Evolutionary conservation across 345 rosid genomes (phyloP).

Genomic region (Erodium maritimum): DNA sequence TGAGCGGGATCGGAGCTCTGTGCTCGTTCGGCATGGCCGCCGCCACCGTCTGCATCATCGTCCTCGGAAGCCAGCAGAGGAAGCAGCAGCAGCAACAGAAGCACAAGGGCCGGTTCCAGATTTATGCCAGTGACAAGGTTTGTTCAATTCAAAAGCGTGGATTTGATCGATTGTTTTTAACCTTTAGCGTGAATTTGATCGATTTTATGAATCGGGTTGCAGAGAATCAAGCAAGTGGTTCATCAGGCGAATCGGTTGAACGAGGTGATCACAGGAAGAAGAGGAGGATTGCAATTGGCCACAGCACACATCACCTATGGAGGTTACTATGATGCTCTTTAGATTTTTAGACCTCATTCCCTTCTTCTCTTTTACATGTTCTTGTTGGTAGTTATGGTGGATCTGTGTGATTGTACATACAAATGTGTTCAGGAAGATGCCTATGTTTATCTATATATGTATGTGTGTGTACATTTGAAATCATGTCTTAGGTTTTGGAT

Average conservation of each 20-base stretch:
- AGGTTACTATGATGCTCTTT: slow-evolving; percentile 55
- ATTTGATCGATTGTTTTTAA: no score
- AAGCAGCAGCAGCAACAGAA: slow-evolving; percentile 29
- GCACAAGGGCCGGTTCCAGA: slow-evolving; percentile 47
- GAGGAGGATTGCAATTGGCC: slow-evolving; percentile 64
- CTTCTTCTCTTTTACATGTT: no score
- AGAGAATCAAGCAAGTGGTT: slow-evolving; percentile 71
- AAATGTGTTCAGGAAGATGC: not conserved
- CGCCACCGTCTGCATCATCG: slow-evolving; percentile 57
- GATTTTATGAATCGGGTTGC: slow-evolving; percentile 5
- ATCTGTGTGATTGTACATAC: slow-evolving; percentile 1
- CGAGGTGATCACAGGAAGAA: slow-evolving; percentile 50
- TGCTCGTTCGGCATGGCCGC: slow-evolving; percentile 92
- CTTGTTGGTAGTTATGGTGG: not conserved
- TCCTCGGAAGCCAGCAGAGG: slow-evolving; percentile 52
- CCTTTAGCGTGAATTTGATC: not conserved
- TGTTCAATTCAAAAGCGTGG: not conserved
- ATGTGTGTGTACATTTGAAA: not conserved
- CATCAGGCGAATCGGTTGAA: slow-evolving; percentile 51
- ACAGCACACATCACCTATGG: slow-evolving; percentile 72
- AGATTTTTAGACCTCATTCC: not conserved
- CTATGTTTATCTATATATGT: not conserved
- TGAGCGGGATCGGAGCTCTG: slow-evolving; percentile 74
- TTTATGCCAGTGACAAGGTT: slow-evolving; percentile 74
- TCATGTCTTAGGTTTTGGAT: not conserved